phyloP scores from a whole-genome alignment of 371 early-diverging fungal species.

The Mucor piriformis region DNA sequence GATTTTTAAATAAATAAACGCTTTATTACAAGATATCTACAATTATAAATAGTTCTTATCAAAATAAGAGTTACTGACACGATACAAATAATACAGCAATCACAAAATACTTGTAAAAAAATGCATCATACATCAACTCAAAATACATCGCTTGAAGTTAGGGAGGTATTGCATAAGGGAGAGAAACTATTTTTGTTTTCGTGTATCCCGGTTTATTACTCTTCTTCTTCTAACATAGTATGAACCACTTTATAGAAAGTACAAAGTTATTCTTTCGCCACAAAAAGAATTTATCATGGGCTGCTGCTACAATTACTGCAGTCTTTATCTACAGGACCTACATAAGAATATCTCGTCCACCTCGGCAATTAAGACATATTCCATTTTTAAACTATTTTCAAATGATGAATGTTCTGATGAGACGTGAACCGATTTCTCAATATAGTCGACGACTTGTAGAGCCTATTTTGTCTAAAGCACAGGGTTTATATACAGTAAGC shows the following conservation, averaged over 20 bases:
- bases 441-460: slow-evolving; percentile 4
- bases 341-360: neutral
- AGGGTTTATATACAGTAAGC: slow-evolving; percentile 1
- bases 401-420: slow-evolving; percentile 6
- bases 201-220: too few relatives aligned
- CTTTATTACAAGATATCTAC: too few relatives aligned
- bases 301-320: neutral
- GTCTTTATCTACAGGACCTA: neutral
- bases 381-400: slow-evolving; percentile 10
- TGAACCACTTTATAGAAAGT: neutral
- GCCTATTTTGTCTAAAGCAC: neutral
- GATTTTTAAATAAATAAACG: too few relatives aligned
- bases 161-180: neutral
- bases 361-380: neutral
- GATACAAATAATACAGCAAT: too few relatives aligned
- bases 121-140: too few relatives aligned
- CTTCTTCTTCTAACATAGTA: neutral
- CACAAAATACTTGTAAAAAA: too few relatives aligned
- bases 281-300: neutral
- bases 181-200: too few relatives aligned
- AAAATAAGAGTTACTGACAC: too few relatives aligned
- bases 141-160: too few relatives aligned
- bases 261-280: neutral
- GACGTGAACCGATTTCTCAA: neutral
- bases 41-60: too few relatives aligned